These are phyloP conservation scores for Spatholobus suberectus DNA, from an alignment of 306 rosid species.

Conservation along the genomic window DNA sequence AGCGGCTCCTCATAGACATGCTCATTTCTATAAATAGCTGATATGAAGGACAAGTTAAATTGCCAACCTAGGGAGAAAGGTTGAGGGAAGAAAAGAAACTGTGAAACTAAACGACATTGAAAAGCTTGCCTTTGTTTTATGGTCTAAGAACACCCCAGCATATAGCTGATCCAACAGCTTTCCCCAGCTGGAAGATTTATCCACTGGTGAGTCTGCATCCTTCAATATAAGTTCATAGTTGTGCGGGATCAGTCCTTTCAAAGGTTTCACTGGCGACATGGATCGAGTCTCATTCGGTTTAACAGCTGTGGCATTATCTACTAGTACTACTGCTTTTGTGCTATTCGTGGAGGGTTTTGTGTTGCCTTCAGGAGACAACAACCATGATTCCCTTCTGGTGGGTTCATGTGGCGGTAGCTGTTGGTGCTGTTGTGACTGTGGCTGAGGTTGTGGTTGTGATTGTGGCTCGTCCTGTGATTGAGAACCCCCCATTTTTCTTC, in stretches of 20 bases:
- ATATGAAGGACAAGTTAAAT: background rate
- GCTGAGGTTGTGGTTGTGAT: background rate
- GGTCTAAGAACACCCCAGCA: slow-evolving; percentile 45
- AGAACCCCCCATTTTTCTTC: slow-evolving; percentile 48
- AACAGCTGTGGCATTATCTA: background rate
- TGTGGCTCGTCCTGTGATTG: slow-evolving; percentile 4
- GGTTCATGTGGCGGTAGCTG: background rate
- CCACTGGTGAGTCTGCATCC: slow-evolving; percentile 42
- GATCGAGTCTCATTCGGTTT: slow-evolving; percentile 27
- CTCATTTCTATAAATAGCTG: background rate
- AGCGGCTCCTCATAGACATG: no score
- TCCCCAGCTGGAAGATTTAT: slow-evolving; percentile 30
- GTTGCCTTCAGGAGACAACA: slow-evolving; percentile 1
- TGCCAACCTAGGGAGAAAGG: background rate
- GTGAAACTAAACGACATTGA: background rate
- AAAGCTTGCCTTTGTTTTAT: slow-evolving; percentile 50
- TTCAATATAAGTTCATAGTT: slow-evolving; percentile 41
- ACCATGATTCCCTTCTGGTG: slow-evolving; percentile 22
- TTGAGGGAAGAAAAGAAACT: background rate
- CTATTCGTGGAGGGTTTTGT: background rate
- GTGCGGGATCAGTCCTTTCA: slow-evolving; percentile 27
- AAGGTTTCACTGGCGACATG: background rate
- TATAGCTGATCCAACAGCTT: slow-evolving; percentile 39
- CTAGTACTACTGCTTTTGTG: background rate
- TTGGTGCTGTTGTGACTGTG: background rate